These are phyloP conservation scores for Ganoderma multipileum DNA, from an alignment of 1,284 basidiomycete genomes.

Conservation along the genomic window DNA sequence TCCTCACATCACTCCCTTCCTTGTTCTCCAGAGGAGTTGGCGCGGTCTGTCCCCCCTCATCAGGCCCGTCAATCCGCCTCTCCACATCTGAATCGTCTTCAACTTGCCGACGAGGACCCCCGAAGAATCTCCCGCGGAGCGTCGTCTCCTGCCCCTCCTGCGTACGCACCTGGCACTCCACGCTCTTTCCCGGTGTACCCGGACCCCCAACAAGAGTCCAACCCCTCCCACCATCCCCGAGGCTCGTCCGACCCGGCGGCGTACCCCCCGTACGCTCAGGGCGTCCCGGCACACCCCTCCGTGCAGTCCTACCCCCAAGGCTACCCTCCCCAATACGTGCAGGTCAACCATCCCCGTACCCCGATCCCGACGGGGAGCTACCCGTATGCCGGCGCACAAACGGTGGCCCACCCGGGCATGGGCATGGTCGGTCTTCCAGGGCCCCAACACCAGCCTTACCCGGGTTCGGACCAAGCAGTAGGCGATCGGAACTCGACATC, in stretches of 20 bases:
- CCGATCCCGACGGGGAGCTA: constrained; percentile 38
- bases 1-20: not conserved
- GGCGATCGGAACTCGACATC: constrained; percentile 41
- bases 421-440: constrained; percentile 8
- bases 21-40: constrained; percentile 31
- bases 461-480: constrained; percentile 29
- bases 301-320: constrained; percentile 27
- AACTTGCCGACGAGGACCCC: constrained; percentile 35
- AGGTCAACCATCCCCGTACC: constrained; percentile 26
- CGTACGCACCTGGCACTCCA: constrained; percentile 22
- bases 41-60: constrained; percentile 34
- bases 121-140: constrained; percentile 27
- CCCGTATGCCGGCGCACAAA: constrained; percentile 40
- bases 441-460: constrained; percentile 29
- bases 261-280: constrained; percentile 24
- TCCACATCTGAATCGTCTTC: constrained; percentile 35
- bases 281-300: constrained; percentile 18
- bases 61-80: constrained; percentile 34
- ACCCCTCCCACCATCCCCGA: constrained; percentile 27
- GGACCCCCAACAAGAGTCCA: constrained; percentile 19
- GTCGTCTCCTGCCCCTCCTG: constrained; percentile 24
- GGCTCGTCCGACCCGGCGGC: constrained; percentile 28
- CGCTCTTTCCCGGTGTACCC: constrained; percentile 32
- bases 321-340: constrained; percentile 29
- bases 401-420: constrained; percentile 28